Conservation (phyloP, 768 basidiomycete species). For the Hydnum rufescens region DNA sequence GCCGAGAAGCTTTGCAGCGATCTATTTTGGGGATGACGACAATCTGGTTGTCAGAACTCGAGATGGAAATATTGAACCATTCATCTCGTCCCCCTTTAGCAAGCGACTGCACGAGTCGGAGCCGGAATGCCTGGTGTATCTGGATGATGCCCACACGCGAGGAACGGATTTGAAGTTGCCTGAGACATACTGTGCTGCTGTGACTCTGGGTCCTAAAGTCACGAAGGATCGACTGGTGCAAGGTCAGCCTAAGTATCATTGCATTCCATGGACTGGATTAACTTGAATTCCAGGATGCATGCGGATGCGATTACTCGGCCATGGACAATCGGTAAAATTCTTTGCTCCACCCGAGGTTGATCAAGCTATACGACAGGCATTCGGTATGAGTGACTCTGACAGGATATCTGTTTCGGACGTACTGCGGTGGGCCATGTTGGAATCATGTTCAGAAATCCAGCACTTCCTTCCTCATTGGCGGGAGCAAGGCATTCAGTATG, state of each 20-base stretch:
- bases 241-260: conserved; percentile 18
- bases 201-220: conserved; percentile 3
- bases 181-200: neutral
- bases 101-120: neutral
- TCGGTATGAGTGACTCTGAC: neutral
- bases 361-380: conserved; percentile 14
- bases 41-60: neutral
- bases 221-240: conserved; percentile 34
- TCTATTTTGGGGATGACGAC: conserved; percentile 3
- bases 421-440: conserved; percentile 9
- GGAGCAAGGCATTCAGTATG: neutral
- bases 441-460: neutral
- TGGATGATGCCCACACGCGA: conserved; percentile 5
- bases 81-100: conserved; percentile 2
- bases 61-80: neutral
- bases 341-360: conserved; percentile 28
- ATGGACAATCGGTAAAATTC: conserved; percentile 29
- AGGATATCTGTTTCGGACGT: conserved; percentile 16
- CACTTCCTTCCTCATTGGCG: neutral
- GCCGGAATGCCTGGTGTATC: conserved; percentile 4
- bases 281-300: conserved; percentile 25
- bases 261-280: neutral
- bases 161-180: conserved; percentile 5
- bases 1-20: neutral
- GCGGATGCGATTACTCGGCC: conserved; percentile 32